phyloP scores from a whole-genome alignment of 1,284 basidiomycete species.

The Singerocomus rubriflavus region DNA sequence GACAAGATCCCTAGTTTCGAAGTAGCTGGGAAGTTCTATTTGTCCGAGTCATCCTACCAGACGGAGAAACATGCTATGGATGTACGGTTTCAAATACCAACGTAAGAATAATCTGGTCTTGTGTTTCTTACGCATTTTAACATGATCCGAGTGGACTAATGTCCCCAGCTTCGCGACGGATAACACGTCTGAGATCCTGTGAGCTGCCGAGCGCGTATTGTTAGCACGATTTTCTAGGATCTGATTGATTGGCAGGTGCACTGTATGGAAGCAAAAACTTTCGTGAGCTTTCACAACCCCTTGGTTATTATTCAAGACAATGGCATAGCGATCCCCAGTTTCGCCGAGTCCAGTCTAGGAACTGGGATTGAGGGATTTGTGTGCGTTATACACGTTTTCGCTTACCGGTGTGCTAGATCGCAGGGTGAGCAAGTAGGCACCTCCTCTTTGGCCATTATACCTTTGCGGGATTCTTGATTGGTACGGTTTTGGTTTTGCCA shows the following conservation, averaged over 20 bases:
- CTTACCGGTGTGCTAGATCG: neutral
- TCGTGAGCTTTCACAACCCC: constrained; percentile 17
- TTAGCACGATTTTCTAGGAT: neutral
- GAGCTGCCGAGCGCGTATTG: neutral
- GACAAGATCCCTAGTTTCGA: neutral
- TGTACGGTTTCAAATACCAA: neutral
- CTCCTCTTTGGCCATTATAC: no score
- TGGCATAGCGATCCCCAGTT: neutral
- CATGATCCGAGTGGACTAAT: no score
- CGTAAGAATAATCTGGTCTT: neutral
- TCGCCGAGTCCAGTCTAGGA: neutral
- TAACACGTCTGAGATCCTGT: no score
- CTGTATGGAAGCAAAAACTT: constrained; percentile 7
- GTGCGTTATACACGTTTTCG: no score
- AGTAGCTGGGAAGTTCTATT: no score
- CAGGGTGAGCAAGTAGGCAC: neutral
- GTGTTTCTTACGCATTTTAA: neutral
- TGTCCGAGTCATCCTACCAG: neutral
- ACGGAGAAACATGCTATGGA: neutral
- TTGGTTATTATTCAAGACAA: neutral
- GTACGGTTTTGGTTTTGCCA: no score
- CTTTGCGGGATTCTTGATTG: no score
- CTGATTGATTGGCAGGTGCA: neutral
- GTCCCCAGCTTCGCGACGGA: no score
- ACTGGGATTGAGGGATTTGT: neutral